phyloP scores from a whole-genome alignment of 306 rosid genomes.

The Vicia villosa region DNA sequence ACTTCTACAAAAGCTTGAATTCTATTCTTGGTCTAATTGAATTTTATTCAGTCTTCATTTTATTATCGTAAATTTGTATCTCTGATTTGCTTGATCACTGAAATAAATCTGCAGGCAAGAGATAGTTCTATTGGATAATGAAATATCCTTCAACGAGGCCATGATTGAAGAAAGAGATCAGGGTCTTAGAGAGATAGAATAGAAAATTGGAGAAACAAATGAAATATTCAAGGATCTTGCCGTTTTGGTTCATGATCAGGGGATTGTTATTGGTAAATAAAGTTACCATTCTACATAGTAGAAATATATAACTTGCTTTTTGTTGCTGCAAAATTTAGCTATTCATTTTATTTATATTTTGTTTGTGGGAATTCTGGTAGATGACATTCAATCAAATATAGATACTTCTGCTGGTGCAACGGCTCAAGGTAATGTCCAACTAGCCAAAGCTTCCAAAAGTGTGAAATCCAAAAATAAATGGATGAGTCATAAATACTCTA shows the following conservation, averaged over 20 bases:
- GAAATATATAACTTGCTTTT: constrained; percentile 23
- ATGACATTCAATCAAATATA: constrained; percentile 69
- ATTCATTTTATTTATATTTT: constrained; percentile 24
- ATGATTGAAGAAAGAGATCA: constrained; percentile 87
- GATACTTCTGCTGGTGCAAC: constrained; percentile 67
- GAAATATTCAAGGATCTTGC: constrained; percentile 88
- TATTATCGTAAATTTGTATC: background rate
- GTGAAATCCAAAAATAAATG: constrained; percentile 60
- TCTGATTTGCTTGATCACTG: constrained; percentile 35
- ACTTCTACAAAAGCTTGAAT: too few relatives aligned
- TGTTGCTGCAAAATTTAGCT: constrained; percentile 19
- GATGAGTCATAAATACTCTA: constrained; percentile 45
- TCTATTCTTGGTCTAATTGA: constrained; percentile 17
- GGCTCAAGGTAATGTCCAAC: constrained; percentile 54
- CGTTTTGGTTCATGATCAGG: constrained; percentile 84
- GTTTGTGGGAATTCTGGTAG: constrained; percentile 42
- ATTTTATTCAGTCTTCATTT: constrained; percentile 2
- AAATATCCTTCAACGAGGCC: constrained; percentile 77
- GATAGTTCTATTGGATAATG: constrained; percentile 60
- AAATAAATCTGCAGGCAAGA: constrained; percentile 63
- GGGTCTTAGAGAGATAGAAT: constrained; percentile 70
- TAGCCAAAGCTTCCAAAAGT: constrained; percentile 68
- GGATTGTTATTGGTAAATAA: constrained; percentile 70
- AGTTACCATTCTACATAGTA: background rate
- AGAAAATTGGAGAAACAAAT: constrained; percentile 69